Conservation (phyloP, 768 basidiomycete species). For the Phylloporus arenicola region DNA sequence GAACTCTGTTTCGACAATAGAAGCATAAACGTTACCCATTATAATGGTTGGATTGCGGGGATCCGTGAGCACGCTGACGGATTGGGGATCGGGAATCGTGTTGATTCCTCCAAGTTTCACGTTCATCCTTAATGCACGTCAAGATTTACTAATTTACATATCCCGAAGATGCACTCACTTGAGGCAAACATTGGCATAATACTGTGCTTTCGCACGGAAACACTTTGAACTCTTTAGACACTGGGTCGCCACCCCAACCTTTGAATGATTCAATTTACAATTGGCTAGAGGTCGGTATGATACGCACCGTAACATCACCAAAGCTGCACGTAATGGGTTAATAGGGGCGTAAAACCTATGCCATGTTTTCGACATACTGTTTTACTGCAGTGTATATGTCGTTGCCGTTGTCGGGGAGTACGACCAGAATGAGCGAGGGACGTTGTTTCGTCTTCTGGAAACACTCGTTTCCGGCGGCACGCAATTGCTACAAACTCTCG, state of each 20-base stretch:
- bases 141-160: not conserved
- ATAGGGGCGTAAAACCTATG: not conserved
- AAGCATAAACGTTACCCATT: slow-evolving; percentile 48
- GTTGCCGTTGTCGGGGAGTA: slow-evolving; percentile 69
- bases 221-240: slow-evolving; percentile 69
- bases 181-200: slow-evolving; percentile 74
- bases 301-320: slow-evolving; percentile 56
- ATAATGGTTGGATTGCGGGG: slow-evolving; percentile 71
- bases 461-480: slow-evolving; percentile 45
- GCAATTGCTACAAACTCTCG: slow-evolving; percentile 37
- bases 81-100: slow-evolving; percentile 63
- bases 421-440: slow-evolving; percentile 58
- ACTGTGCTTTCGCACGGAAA: slow-evolving; percentile 63
- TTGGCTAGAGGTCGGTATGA: not conserved
- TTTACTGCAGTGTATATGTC: slow-evolving; percentile 76
- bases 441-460: slow-evolving; percentile 33
- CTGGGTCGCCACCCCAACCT: slow-evolving; percentile 76
- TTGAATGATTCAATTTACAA: slow-evolving; percentile 3
- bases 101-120: slow-evolving; percentile 85
- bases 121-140: slow-evolving; percentile 50
- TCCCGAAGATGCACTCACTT: slow-evolving; percentile 49
- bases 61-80: slow-evolving; percentile 62
- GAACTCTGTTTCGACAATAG: not conserved
- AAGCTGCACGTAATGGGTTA: slow-evolving; percentile 42
- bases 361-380: slow-evolving; percentile 46